These are phyloP conservation scores for Pythium rhizo-oryzae DNA, from an alignment of 352 stramenopile genomes.

Conservation along the genomic window DNA sequence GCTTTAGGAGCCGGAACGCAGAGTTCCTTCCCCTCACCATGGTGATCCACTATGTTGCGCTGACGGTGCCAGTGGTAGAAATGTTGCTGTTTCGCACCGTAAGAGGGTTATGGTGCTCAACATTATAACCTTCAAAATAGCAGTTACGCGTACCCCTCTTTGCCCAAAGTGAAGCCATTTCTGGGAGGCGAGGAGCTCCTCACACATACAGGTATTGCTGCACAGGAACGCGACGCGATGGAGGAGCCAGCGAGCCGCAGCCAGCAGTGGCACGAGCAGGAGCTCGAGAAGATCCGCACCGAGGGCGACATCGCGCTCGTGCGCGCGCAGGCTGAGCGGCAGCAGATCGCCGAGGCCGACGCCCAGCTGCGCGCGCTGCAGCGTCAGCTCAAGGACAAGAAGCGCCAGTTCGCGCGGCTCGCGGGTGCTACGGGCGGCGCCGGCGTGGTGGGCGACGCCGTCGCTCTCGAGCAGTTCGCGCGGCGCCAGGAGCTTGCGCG, in stretches of 20 bases:
- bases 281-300: constrained; percentile 88
- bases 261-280: constrained; percentile 55
- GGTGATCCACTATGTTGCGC: too few species aligned
- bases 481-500: constrained; percentile 47
- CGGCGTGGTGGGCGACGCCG: constrained; percentile 20
- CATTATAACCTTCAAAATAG: not conserved
- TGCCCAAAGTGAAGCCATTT: constrained; percentile 8
- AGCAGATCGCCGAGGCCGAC: constrained; percentile 86
- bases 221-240: not conserved
- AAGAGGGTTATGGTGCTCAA: too few species aligned
- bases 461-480: constrained; percentile 31
- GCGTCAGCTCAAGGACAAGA: constrained; percentile 82
- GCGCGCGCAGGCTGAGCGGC: constrained; percentile 84
- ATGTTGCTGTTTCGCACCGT: too few species aligned
- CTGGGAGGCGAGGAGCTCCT: not conserved
- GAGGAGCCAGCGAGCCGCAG: constrained; percentile 21
- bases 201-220: not conserved
- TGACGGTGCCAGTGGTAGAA: too few species aligned
- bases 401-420: constrained; percentile 65
- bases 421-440: not conserved
- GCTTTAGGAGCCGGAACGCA: not conserved
- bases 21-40: not conserved
- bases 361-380: constrained; percentile 85
- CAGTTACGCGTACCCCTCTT: not conserved
- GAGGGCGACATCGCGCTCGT: constrained; percentile 69